phyloP scores from a whole-genome alignment of 2,329 filamentous ascomycete genomes.

The Cladosporium colombiae region DNA sequence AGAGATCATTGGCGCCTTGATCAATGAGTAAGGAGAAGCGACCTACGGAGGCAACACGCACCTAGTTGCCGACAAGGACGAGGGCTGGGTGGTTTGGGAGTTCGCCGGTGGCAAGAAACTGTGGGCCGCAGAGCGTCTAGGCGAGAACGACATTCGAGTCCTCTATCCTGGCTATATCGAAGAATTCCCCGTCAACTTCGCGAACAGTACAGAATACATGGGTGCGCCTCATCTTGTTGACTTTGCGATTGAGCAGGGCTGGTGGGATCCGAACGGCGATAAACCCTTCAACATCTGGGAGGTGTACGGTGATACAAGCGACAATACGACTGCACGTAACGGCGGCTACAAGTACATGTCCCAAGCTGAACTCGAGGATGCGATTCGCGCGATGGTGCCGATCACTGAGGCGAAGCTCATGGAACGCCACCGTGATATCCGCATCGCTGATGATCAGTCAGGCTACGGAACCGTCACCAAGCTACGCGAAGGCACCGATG shows the following conservation, averaged over 20 bases:
- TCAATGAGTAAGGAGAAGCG: conserved; percentile 44
- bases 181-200: conserved; percentile 38
- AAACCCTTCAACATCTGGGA: conserved; percentile 42
- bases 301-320: conserved; percentile 36
- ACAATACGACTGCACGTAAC: conserved; percentile 35
- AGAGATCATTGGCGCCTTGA: conserved; percentile 44
- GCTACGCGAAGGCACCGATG: conserved; percentile 31
- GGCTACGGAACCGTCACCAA: conserved; percentile 40
- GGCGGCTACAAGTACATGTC: conserved; percentile 43
- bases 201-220: conserved; percentile 36
- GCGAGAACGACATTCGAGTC: conserved; percentile 36
- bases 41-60: conserved; percentile 49
- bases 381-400: conserved; percentile 46
- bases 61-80: conserved; percentile 43
- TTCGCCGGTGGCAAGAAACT: conserved; percentile 39
- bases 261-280: conserved; percentile 37
- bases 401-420: conserved; percentile 54
- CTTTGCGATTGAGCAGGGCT: conserved; percentile 39
- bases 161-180: conserved; percentile 42
- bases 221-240: conserved; percentile 39
- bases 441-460: conserved; percentile 41
- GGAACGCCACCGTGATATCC: conserved; percentile 40
- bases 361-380: conserved; percentile 39
- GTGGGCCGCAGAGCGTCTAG: conserved; percentile 41
- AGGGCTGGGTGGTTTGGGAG: conserved; percentile 41